Evolutionary conservation across 1,139 yeast species (phyloP), one percentile per base, ranked within the genome.

Genomic region (Scheffersomyces insectosa): DNA sequence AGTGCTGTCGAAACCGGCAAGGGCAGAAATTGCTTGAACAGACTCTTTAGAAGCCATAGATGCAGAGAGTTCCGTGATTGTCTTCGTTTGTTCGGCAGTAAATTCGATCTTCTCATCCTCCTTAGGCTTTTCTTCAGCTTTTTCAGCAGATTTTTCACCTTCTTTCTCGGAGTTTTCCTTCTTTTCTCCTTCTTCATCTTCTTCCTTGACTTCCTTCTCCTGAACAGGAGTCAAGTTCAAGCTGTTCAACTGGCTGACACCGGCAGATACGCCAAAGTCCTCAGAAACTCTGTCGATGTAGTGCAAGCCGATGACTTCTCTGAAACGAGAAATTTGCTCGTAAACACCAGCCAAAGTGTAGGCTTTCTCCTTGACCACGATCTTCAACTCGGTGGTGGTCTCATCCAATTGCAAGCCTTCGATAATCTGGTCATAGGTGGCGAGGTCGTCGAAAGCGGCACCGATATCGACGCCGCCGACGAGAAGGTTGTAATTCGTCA

Each of bases 401-500:
- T 55, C 61, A 10, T 55, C 55, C 36, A 64, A 52, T 1, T 52
- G 52, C 37, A 66, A 58, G 16, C 54, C 59, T 5, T 52, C 56
- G 25, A 70, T 43, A 25, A 70, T 60, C 16, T 63, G 70, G 20
- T 56, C 62, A 43, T 69, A 65, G 13, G 71, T 55, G 27, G 61
- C 42, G 36, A 70, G 60, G 28, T 69, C 76, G 42, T 72, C 72
- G 43, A 64, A 64, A 3, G 45, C 37, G 16, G 60, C 60, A 16
- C 62, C 63, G 16, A 82, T 54, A 40, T 65, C 54, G 34, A 60
- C 45, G 13, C 71, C 77, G n/a, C 69, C 61, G 43, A 62, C 59
- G 41, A 54, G 59, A 28, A 88, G 67, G 6, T 75, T 66, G 58
- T 81, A 88, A 55, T 81, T 78, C 32, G 95, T 84, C 55, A 77